These are phyloP conservation scores for Phytopythium oedochilum DNA, from an alignment of 352 stramenopile species.

Conservation along the genomic window DNA sequence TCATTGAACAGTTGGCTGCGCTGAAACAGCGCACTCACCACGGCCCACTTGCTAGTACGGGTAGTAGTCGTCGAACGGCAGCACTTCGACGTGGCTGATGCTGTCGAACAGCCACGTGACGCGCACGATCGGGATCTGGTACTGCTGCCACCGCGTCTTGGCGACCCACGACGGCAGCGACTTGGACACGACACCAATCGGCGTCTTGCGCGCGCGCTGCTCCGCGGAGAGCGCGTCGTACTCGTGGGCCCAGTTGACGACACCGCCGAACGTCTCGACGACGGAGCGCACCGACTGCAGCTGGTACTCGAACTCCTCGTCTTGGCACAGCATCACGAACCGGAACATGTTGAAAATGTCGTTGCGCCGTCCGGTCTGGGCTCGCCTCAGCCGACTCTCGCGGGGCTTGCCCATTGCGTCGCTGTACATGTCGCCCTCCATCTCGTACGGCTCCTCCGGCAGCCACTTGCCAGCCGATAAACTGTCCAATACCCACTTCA, in stretches of 20 bases:
- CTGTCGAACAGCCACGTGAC: constrained; percentile 88
- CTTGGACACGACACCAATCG: constrained; percentile 75
- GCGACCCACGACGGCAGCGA: constrained; percentile 41
- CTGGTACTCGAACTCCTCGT: constrained; percentile 72
- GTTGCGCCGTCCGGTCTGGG: constrained; percentile 50
- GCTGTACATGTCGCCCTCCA: constrained; percentile 79
- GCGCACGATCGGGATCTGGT: constrained; percentile 81
- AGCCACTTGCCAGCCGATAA: constrained; percentile 58
- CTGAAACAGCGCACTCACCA: neutral
- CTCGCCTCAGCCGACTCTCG: constrained; percentile 43
- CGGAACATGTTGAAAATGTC: constrained; percentile 75
- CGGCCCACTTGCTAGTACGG: constrained; percentile 42
- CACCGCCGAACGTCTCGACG: constrained; percentile 68
- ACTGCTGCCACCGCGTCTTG: constrained; percentile 50
- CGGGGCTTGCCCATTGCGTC: constrained; percentile 62
- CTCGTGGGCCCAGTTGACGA: constrained; percentile 25
- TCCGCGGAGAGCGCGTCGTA: constrained; percentile 18
- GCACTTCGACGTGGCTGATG: constrained; percentile 78
- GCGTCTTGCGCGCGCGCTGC: constrained; percentile 24
- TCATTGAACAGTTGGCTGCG: neutral
- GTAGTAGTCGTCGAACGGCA: constrained; percentile 86
- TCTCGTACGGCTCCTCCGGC: constrained; percentile 63
- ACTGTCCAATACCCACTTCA: constrained; percentile 72
- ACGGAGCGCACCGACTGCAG: constrained; percentile 50
- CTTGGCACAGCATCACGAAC: constrained; percentile 69